Base-by-base conservation (phyloP, 2,329 filamentous ascomycete genomes). In the Curvularia lunata region DNA sequence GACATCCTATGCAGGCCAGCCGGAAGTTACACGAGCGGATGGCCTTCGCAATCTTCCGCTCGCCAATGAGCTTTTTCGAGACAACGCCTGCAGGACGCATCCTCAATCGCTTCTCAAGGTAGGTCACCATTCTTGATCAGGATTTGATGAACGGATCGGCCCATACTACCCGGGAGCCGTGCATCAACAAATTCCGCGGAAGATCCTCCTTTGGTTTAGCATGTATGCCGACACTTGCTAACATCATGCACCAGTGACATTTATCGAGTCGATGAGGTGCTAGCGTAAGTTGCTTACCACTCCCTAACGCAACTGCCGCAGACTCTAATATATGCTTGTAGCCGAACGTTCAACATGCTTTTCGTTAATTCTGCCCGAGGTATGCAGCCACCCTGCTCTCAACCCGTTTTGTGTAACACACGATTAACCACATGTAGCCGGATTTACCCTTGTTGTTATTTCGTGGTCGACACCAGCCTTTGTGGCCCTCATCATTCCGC, bases 31-130 rank as follows among this genome's bases (percentile, higher is more conserved):
- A 99, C 75, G 95, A 98, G 79, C 86, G 91, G 64, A 98, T 99
- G 95, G 94, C 94, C 42, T 95, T 90, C 70, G 92, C 95, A 18
- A 97, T 98, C 68, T 99, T 99, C 84, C 86, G 95, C 66, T 96
- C 92, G 37, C 96, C 95, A 53, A 99, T 99, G 95, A 95, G 88
- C 68, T 99, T 99, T 80, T 99, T 99, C 69, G 96, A 99, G 76
- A 97, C 93, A 0, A 99, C 95, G 1, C 95, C 95, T 2, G 90
- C 93, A 62, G 95, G 95, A n/a, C 88, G 96, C 56, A 97, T 99
- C 70, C 82, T 99, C 58, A 99, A 99, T 77, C 86, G 95, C 53
- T 99, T 99, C 77, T 98, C 94, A 16, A 96, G 89, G 88, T 91
- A 77, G 63, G 86, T 80, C 48, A 21, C 45, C 28, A 27, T 57